Conservation (phyloP, 1,284 basidiomycete genomes). For the Pyrrhoderma lamaoense region DNA sequence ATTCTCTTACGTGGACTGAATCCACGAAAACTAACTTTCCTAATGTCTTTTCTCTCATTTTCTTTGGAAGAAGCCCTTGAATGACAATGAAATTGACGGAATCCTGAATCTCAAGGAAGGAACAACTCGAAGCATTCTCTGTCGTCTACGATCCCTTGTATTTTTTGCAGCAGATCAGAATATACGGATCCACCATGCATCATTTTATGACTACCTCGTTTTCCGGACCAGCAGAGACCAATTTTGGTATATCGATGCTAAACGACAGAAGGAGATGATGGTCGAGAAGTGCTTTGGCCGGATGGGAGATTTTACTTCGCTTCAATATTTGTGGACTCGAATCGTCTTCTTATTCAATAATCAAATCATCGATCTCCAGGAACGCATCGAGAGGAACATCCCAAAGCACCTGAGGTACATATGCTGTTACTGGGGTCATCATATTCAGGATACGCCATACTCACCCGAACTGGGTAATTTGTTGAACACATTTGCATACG, state of each 20-base stretch:
- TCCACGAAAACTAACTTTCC: neutral
- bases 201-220: slow-evolving; percentile 5
- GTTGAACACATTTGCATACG: slow-evolving; percentile 18
- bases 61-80: neutral
- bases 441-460: slow-evolving; percentile 2
- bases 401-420: neutral
- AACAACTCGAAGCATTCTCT: neutral
- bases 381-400: neutral
- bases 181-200: neutral
- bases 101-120: neutral
- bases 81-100: no score
- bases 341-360: slow-evolving; percentile 5
- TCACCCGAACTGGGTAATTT: slow-evolving; percentile 4
- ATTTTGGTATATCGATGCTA: neutral
- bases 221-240: neutral
- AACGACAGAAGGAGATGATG: neutral
- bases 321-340: slow-evolving; percentile 6
- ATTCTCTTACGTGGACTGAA: neutral
- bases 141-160: neutral
- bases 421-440: slow-evolving; percentile 2
- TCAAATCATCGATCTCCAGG: neutral
- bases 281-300: neutral
- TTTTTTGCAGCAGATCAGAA: neutral
- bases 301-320: neutral
- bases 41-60: neutral